Conservation (phyloP, 371 early-diverging fungal genomes). For the Actinomucor elegans region DNA sequence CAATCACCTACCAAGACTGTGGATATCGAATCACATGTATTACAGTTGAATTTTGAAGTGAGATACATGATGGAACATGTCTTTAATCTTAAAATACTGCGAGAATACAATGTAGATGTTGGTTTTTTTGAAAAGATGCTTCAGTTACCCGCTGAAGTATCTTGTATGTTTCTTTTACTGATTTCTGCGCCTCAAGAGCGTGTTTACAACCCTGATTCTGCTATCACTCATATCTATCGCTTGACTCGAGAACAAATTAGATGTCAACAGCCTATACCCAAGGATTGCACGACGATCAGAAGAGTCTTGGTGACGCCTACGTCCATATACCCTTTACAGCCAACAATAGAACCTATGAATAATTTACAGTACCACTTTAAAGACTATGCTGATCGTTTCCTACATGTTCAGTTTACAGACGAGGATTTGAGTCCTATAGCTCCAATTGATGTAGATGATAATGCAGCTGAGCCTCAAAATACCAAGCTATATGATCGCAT, state of each 20-base stretch:
- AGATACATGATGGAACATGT: conserved; percentile 48
- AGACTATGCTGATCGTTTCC: conserved; percentile 54
- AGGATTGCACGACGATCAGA: conserved; percentile 1
- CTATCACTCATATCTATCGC: conserved; percentile 5
- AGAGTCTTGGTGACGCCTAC: conserved; percentile 61
- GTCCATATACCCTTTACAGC: conserved; percentile 50
- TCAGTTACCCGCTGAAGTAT: conserved; percentile 23
- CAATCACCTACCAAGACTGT: neutral
- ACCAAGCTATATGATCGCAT: conserved; percentile 42
- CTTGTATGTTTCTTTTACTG: conserved; percentile 24
- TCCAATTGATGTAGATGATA: neutral
- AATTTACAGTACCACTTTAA: conserved; percentile 56
- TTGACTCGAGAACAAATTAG: conserved; percentile 2
- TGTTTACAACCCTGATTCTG: conserved; percentile 31
- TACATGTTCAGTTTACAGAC: conserved; percentile 74
- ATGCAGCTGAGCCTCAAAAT: conserved; percentile 11
- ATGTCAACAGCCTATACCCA: conserved; percentile 9
- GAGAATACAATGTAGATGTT: conserved; percentile 40
- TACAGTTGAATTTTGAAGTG: conserved; percentile 33
- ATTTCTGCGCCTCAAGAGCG: conserved; percentile 30
- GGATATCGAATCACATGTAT: neutral
- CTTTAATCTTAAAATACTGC: conserved; percentile 30
- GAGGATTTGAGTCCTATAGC: conserved; percentile 49
- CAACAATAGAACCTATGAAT: conserved; percentile 58
- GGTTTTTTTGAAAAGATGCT: conserved; percentile 29